phyloP scores from a whole-genome alignment of 495 filamentous ascomycete species.

The Talaromyces liani region DNA sequence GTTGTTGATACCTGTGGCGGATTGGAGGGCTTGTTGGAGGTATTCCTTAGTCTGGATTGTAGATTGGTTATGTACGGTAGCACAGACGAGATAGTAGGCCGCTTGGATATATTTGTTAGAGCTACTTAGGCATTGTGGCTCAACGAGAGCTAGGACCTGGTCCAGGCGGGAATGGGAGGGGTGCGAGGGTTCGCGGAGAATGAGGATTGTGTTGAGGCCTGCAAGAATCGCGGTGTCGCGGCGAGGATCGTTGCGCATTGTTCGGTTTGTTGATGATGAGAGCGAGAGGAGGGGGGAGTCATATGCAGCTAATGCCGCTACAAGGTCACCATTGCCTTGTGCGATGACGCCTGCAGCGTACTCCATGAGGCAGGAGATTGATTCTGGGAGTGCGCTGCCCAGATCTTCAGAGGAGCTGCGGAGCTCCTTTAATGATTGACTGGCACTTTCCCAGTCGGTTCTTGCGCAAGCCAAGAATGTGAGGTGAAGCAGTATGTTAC shows the following conservation, averaged over 20 bases:
- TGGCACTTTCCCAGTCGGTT: slow-evolving; percentile 56
- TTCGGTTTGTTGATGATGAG: slow-evolving; percentile 34
- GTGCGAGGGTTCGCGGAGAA: slow-evolving; percentile 60
- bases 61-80: slow-evolving; percentile 52
- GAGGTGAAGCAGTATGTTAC: slow-evolving; percentile 51
- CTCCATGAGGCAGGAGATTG: slow-evolving; percentile 38
- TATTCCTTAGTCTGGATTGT: slow-evolving; percentile 70
- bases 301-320: slow-evolving; percentile 58
- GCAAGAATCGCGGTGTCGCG: slow-evolving; percentile 71
- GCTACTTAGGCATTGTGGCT: slow-evolving; percentile 59
- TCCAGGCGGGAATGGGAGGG: slow-evolving; percentile 37
- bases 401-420: slow-evolving; percentile 26
- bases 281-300: slow-evolving; percentile 48
- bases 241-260: slow-evolving; percentile 45
- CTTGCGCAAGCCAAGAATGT: slow-evolving; percentile 52
- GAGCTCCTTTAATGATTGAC: slow-evolving; percentile 33
- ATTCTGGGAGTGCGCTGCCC: slow-evolving; percentile 29
- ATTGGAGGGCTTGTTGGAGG: slow-evolving; percentile 58
- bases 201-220: slow-evolving; percentile 72
- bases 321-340: slow-evolving; percentile 70
- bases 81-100: slow-evolving; percentile 71
- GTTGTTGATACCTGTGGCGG: slow-evolving; percentile 49
- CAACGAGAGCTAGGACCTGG: slow-evolving; percentile 54
- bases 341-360: slow-evolving; percentile 72
- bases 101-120: slow-evolving; percentile 66